phyloP scores from a whole-genome alignment of 2,329 filamentous ascomycete genomes.

The Paracoccidioides lutzii region DNA sequence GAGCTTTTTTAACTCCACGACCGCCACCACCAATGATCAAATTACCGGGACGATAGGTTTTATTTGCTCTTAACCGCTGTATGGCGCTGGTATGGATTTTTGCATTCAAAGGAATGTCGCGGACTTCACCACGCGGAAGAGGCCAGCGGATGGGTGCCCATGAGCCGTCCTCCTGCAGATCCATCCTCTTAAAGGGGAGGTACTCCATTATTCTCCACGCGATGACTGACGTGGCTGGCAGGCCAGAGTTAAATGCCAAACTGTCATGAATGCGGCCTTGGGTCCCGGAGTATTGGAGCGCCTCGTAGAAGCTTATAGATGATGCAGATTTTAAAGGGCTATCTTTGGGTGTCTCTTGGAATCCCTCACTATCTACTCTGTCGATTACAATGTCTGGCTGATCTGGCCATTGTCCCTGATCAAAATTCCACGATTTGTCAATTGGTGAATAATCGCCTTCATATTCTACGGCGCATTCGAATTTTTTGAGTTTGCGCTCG shows the following conservation, averaged over 20 bases:
- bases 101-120: conserved; percentile 60
- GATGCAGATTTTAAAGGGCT: conserved; percentile 14
- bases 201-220: conserved; percentile 73
- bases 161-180: conserved; percentile 55
- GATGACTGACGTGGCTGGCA: conserved; percentile 43
- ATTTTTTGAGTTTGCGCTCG: conserved; percentile 49
- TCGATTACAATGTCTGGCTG: conserved; percentile 3
- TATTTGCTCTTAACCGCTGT: conserved; percentile 52
- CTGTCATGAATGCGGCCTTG: conserved; percentile 55
- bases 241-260: conserved; percentile 50
- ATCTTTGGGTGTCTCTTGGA: conserved; percentile 12
- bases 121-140: conserved; percentile 60
- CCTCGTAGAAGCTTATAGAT: conserved; percentile 39
- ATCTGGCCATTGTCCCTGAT: neutral
- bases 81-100: conserved; percentile 64
- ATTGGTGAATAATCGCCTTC: conserved; percentile 27
- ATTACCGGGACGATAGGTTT: conserved; percentile 61
- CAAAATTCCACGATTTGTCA: conserved; percentile 8
- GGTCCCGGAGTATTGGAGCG: conserved; percentile 45
- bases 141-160: conserved; percentile 77
- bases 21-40: conserved; percentile 69
- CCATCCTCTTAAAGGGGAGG: conserved; percentile 69
- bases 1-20: conserved; percentile 51
- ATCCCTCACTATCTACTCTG: neutral
- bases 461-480: conserved; percentile 48